Evolutionary conservation across 768 basidiomycete species (phyloP), one percentile per base, ranked within the genome.

Genomic region (Xerocomus spinulosus): DNA sequence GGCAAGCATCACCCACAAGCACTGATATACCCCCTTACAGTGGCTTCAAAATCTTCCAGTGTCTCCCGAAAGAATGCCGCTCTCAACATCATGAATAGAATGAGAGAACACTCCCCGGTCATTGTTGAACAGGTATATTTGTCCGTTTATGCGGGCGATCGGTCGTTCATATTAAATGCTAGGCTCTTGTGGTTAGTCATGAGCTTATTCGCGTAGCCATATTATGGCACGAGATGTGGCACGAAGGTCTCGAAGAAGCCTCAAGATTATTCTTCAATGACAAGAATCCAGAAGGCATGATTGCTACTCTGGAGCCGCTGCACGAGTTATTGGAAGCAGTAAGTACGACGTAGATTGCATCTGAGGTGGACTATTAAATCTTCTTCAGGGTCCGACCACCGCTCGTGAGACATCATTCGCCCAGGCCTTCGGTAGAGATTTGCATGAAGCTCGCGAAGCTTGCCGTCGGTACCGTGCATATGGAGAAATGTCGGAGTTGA

Each of bases 221-320:
- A 51, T 73, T 99, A 10, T 99, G 96, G 96, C 94, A 98, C 57
- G 96, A 99, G 66, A 73, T 93, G 54, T 99, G 96, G 96, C 93
- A 97, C 58, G 96, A 99, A 70, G 93, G 92, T 15, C 74, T 99
- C 18, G 96, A 99, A 70, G 96, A 99, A 67, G 96, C 96, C 6
- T 96, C 94, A 7, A 80, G 96, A 34, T 70, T 92, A 38, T 99
- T 93, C 72, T 99, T 94, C 75, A 93, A 91, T 9, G 96, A 98
- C 57, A 88, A 92, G 60, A 96, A 99, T 65, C 86, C 95, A 2
- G 88, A 92, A 50, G 96, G 89, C 6, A 99, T 99, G 96, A 96
- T 97, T 58, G 85, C 83, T 20, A 86, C 82, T 12, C 69, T 99
- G 40, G 92, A 93, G 57, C 95, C 94, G 3, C 71, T 98, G 48